Percentiles rank a stretch among this genome's conserved stretches.
Conservation (phyloP, 2,329 filamentous ascomycete genomes). For the Paraconiothyrium sp. region DNA sequence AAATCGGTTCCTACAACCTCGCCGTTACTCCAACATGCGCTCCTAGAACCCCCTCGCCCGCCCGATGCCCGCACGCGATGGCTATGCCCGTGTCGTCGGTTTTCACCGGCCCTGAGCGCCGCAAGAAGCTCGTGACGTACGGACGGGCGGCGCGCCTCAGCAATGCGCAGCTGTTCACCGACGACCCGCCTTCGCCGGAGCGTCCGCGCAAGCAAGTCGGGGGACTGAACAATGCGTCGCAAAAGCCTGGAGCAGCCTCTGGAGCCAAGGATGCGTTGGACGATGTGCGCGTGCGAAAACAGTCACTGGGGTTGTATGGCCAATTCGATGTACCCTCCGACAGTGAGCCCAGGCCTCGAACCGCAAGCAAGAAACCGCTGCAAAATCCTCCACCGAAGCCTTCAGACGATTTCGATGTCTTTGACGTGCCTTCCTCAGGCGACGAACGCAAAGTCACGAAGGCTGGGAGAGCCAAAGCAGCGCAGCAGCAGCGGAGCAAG, state of each 20-base stretch:
- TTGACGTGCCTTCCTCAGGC: conserved; percentile 21
- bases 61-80: conserved; percentile 30
- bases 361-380: neutral
- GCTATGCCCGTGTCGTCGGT: conserved; percentile 38
- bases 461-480: neutral
- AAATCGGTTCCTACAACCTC: neutral
- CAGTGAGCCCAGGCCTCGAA: conserved; percentile 30
- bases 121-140: conserved; percentile 52
- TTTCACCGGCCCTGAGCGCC: conserved; percentile 43
- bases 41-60: conserved; percentile 20
- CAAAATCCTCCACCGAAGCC: conserved; percentile 7
- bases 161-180: conserved; percentile 24
- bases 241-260: conserved; percentile 18
- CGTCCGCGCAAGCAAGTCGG: conserved; percentile 38
- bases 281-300: conserved; percentile 20
- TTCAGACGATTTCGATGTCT: conserved; percentile 10
- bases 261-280: conserved; percentile 15
- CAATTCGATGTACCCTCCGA: conserved; percentile 57
- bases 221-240: conserved; percentile 19
- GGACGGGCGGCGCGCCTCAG: conserved; percentile 45
- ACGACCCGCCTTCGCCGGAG: conserved; percentile 46
- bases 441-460: conserved; percentile 9
- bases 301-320: conserved; percentile 24
- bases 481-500: conserved; percentile 2
- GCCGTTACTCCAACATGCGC: conserved; percentile 31